Percentiles rank a stretch among this genome's conserved stretches.
Evolutionary conservation across 768 basidiomycete genomes (phyloP).

Genomic region (Melanogaster broomeanus): DNA sequence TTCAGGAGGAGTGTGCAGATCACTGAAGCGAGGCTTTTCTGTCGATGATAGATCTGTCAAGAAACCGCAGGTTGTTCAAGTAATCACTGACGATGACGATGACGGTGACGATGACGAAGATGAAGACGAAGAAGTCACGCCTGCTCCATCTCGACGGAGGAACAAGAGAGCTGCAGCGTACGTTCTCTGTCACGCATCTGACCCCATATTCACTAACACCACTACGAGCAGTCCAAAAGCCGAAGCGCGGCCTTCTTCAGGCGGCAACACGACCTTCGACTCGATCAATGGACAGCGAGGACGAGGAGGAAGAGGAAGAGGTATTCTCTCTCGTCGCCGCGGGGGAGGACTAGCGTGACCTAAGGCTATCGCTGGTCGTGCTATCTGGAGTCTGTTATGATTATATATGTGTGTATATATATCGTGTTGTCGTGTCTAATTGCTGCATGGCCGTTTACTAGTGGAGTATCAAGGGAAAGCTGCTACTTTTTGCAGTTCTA

Average conservation of each 20-base stretch:
- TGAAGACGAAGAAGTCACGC: slow-evolving; percentile 45
- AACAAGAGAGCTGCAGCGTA: slow-evolving; percentile 9
- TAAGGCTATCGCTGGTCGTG: not conserved
- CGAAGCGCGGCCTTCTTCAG: slow-evolving; percentile 8
- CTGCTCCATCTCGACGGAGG: slow-evolving; percentile 24
- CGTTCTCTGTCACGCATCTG: not conserved
- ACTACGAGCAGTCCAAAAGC: not conserved
- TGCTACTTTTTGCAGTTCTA: too few species aligned
- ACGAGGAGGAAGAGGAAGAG: slow-evolving; percentile 50
- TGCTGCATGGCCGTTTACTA: not conserved
- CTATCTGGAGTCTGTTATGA: not conserved
- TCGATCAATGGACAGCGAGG: slow-evolving; percentile 58
- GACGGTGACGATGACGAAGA: too few species aligned
- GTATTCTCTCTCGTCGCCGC: slow-evolving; percentile 48
- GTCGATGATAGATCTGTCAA: slow-evolving; percentile 37
- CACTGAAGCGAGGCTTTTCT: not conserved
- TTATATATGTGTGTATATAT: not conserved
- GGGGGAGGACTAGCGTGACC: slow-evolving; percentile 12
- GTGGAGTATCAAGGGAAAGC: not conserved
- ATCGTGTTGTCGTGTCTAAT: not conserved
- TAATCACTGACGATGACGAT: slow-evolving; percentile 23
- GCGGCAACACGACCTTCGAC: slow-evolving; percentile 32
- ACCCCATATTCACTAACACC: not conserved
- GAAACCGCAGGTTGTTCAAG: slow-evolving; percentile 34
- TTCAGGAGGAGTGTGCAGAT: not conserved